phyloP scores from a whole-genome alignment of 495 filamentous ascomycete species.

The Monascus purpureus region DNA sequence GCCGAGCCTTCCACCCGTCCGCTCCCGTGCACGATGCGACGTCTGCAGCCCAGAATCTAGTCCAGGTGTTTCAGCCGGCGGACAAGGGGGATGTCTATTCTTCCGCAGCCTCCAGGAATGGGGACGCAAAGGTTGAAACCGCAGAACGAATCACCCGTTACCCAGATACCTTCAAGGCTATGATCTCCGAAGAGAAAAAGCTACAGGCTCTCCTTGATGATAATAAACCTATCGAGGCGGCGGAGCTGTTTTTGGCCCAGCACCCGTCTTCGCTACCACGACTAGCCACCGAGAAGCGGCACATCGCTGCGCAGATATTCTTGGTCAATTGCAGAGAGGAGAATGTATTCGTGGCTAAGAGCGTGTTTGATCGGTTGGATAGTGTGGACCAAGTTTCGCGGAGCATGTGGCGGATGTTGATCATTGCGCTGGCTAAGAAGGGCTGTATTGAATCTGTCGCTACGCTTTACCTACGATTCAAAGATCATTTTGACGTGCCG shows the following conservation, averaged over 20 bases:
- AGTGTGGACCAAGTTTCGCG: slow-evolving; percentile 17
- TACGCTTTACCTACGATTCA: slow-evolving; percentile 19
- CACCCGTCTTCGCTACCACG: slow-evolving; percentile 6
- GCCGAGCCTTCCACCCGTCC: slow-evolving; percentile 28
- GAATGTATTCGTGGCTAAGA: slow-evolving; percentile 27
- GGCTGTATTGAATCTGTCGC: slow-evolving; percentile 26
- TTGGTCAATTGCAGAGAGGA: slow-evolving; percentile 24
- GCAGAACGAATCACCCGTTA: no score
- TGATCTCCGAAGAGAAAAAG: neutral
- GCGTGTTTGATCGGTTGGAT: slow-evolving; percentile 24
- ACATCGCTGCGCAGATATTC: slow-evolving; percentile 19
- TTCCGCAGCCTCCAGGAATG: no score
- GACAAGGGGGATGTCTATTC: no score
- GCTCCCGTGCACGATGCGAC: slow-evolving; percentile 33
- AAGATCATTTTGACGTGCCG: slow-evolving; percentile 13
- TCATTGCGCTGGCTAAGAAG: slow-evolving; percentile 25
- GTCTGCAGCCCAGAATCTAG: slow-evolving; percentile 13
- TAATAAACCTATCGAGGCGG: slow-evolving; percentile 21
- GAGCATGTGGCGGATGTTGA: slow-evolving; percentile 26
- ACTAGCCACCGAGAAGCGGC: slow-evolving; percentile 17
- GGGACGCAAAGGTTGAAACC: no score
- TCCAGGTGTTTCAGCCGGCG: neutral
- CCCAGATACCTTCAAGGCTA: no score
- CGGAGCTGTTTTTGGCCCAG: slow-evolving; percentile 22
- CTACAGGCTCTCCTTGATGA: slow-evolving; percentile 9